These are phyloP conservation scores for Fusarium agapanthi DNA, from an alignment of 2,329 filamentous ascomycete genomes.

Conservation along the genomic window DNA sequence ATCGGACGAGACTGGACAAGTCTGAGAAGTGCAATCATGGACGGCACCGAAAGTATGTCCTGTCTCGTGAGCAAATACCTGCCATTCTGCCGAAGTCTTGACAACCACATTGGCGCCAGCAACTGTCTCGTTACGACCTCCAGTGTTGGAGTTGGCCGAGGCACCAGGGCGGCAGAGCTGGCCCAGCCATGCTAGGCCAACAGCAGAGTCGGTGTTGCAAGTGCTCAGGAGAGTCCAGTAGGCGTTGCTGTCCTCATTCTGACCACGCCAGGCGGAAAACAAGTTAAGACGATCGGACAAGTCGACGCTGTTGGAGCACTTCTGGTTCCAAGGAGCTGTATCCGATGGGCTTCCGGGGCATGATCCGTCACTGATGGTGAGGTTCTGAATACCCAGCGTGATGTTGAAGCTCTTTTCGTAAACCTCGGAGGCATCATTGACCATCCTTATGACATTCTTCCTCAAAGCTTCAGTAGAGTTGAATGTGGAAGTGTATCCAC, in stretches of 20 bases:
- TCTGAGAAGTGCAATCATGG: constrained; percentile 82
- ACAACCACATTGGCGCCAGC: constrained; percentile 91
- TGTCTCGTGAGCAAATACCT: constrained; percentile 93
- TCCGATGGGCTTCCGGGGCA: constrained; percentile 76
- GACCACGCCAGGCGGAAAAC: constrained; percentile 89
- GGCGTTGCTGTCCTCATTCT: constrained; percentile 80
- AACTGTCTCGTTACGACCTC: constrained; percentile 73
- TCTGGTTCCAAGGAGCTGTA: constrained; percentile 84
- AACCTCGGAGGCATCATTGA: constrained; percentile 86
- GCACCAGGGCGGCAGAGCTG: constrained; percentile 77
- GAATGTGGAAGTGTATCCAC: constrained; percentile 82
- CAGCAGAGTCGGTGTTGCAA: constrained; percentile 83
- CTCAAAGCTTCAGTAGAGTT: constrained; percentile 68
- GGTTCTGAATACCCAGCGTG: constrained; percentile 85
- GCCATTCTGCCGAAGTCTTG: constrained; percentile 85
- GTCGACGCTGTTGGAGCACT: constrained; percentile 68
- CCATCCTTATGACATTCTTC: constrained; percentile 79
- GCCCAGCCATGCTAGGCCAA: constrained; percentile 92
- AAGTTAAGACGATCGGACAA: constrained; percentile 84
- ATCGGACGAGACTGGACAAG: constrained; percentile 70
- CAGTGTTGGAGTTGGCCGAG: constrained; percentile 58
- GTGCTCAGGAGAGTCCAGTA: constrained; percentile 92
- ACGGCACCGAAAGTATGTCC: constrained; percentile 96
- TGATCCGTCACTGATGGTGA: constrained; percentile 77
- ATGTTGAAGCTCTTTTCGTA: constrained; percentile 96